Evolutionary conservation across 805 yeast genomes (phyloP), one percentile per base, ranked within the genome.

Genomic region (Kluyveromyces wickerhamii): DNA sequence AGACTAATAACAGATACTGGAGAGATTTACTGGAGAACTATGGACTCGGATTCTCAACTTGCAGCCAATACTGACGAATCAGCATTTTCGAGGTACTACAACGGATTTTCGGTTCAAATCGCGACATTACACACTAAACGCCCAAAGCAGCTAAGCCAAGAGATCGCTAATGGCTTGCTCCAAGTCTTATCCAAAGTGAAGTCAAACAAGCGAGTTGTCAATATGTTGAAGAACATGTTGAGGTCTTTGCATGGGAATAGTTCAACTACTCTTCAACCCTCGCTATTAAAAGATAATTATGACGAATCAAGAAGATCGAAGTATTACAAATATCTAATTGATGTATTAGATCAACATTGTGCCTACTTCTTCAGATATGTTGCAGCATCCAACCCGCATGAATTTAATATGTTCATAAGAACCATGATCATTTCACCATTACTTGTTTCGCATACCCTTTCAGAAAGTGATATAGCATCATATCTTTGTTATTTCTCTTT

Each of bases 321-420:
- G 3, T 32, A 35, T 9, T 16, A 24, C 19, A 13, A 29, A 4
- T 17, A 28, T n/a, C 24, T 39, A 13, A 18, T 35, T 27, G 34
- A 41, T 38, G 40, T 48, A 18, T 59, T 71, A 10, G 72, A 69
- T 42, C 21, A 40, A 2, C 53, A 54, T 24, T 54, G 69, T 30
- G 69, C 65, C 12, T 52, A 62, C 19, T 52, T 75, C 5, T 43
- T 69, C 13, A 52, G 66, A 24, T 74, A 60, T 47, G 29, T 72
- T 7, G 71, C 78, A 1, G 72, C 77, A 11, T 57, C 77, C 3
- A 72, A 74, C 45, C 66, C 72, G 20, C 34, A 39, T 0, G 72
- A 69, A 32, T 68, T 59, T 38, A 63, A 57, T 18, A 52, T 57
- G 7, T 68, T 62, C 47, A 58, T 33, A 18, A 29, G 36, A 27